Percentiles rank a stretch among this genome's conserved stretches.
These are phyloP conservation scores for Microcyclospora tardicrescens DNA, from an alignment of 2,329 filamentous ascomycete species.

Conservation along the genomic window DNA sequence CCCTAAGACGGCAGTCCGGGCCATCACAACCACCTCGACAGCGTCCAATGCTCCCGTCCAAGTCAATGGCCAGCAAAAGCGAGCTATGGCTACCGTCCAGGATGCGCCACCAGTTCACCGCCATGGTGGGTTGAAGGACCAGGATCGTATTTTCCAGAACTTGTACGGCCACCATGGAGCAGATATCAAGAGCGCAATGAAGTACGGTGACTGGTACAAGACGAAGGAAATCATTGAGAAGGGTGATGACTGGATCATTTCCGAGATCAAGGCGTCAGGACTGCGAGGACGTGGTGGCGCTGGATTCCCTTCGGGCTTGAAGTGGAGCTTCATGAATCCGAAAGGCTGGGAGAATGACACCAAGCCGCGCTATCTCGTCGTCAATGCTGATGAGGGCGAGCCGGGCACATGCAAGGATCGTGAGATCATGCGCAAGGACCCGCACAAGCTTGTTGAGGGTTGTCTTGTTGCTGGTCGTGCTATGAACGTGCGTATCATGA, in stretches of 20 bases:
- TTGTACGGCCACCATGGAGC: constrained; percentile 86
- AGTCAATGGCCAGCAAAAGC: constrained; percentile 37
- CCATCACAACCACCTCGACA: constrained; percentile 12
- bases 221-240: constrained; percentile 97
- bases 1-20: constrained; percentile 21
- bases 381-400: constrained; percentile 98
- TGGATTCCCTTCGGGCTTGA: constrained; percentile 93
- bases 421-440: constrained; percentile 99
- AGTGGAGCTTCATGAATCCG: constrained; percentile 99
- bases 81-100: constrained; percentile 53
- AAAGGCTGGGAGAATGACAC: constrained; percentile 98
- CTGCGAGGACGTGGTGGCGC: constrained; percentile 91
- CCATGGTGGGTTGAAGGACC: constrained; percentile 82
- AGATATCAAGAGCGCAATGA: constrained; percentile 86
- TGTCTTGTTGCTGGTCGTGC: constrained; percentile 90
- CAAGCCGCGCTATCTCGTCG: constrained; percentile 90
- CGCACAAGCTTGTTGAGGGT: constrained; percentile 96
- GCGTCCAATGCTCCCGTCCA: constrained; percentile 6
- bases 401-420: constrained; percentile 98
- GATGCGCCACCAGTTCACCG: constrained; percentile 45
- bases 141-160: constrained; percentile 99
- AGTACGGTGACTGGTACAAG: constrained; percentile 98
- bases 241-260: constrained; percentile 97
- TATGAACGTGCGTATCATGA: constrained; percentile 55
- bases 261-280: constrained; percentile 92